Evolutionary conservation across 768 basidiomycete genomes (phyloP).

Genomic region (Lactarius trivialis): DNA sequence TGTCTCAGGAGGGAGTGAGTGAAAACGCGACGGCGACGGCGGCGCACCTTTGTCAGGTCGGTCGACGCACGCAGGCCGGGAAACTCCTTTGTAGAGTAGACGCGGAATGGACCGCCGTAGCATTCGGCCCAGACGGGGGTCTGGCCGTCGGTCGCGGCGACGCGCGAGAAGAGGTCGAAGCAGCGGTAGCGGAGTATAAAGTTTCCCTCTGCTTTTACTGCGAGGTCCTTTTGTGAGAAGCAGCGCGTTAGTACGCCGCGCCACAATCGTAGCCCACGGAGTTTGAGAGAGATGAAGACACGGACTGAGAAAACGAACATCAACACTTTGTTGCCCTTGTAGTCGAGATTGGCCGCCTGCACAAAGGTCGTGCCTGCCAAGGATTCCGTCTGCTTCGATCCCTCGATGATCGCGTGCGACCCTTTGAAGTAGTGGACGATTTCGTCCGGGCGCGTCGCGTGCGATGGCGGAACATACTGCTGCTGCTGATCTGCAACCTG

Average conservation of each 20-base stretch:
- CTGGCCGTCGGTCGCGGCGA: constrained; percentile 32
- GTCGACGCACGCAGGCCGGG: constrained; percentile 62
- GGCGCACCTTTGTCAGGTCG: constrained; percentile 53
- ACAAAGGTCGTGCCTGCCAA: constrained; percentile 55
- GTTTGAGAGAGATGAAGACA: constrained; percentile 24
- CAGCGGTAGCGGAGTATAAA: constrained; percentile 63
- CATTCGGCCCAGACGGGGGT: constrained; percentile 53
- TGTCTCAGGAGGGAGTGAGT: not conserved
- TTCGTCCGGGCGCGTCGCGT: constrained; percentile 28
- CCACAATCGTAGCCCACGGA: not conserved
- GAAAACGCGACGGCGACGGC: not conserved
- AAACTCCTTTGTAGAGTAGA: constrained; percentile 68
- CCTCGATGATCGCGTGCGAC: constrained; percentile 38
- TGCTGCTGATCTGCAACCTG: constrained; percentile 2
- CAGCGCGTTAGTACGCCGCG: not conserved
- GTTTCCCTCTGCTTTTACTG: constrained; percentile 59
- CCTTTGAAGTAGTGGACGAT: constrained; percentile 39
- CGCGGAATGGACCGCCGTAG: constrained; percentile 55
- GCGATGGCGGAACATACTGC: constrained; percentile 4
- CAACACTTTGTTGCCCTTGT: constrained; percentile 47
- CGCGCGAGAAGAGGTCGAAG: constrained; percentile 51
- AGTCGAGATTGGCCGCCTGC: constrained; percentile 48
- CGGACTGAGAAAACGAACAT: constrained; percentile 62
- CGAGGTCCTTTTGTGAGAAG: no score
- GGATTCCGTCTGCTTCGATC: constrained; percentile 44